A percentile compares a stretch with the other conserved stretches of the same genome.
phyloP scores from a whole-genome alignment of 352 stramenopile genomes.

The Globisporangium apiculatum region DNA sequence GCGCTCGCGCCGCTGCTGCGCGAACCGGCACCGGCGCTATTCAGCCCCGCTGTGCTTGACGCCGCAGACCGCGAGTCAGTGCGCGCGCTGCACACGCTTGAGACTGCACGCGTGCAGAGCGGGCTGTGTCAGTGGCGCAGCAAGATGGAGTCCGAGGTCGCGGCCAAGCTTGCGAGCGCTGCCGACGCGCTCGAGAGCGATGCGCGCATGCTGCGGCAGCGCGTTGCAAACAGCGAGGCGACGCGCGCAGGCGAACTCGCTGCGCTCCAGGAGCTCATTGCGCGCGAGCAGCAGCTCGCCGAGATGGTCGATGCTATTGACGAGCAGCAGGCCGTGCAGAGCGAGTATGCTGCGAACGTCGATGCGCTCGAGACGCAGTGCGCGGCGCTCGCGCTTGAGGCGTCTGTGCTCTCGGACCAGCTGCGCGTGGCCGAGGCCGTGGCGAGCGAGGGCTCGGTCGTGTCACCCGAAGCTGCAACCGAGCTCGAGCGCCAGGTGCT shows the following conservation, averaged over 20 bases:
- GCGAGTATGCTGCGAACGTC: constrained; percentile 54
- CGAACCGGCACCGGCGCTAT: constrained; percentile 35
- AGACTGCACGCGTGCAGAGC: constrained; percentile 43
- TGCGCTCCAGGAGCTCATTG: constrained; percentile 61
- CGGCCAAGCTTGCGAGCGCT: constrained; percentile 24
- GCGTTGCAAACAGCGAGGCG: constrained; percentile 24
- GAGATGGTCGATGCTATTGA: constrained; percentile 70
- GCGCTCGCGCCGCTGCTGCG: constrained; percentile 40
- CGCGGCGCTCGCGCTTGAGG: constrained; percentile 54
- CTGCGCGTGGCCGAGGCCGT: constrained; percentile 48
- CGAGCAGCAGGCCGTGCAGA: constrained; percentile 58
- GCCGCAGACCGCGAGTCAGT: constrained; percentile 29
- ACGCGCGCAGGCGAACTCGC: constrained; percentile 45
- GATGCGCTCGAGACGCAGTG: constrained; percentile 50
- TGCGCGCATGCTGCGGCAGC: constrained; percentile 30
- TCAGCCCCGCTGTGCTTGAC: constrained; percentile 28
- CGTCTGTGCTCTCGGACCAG: constrained; percentile 52
- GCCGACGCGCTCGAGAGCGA: constrained; percentile 36
- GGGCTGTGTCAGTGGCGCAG: constrained; percentile 53
- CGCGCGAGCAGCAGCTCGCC: constrained; percentile 61
- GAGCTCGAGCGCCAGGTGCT: constrained; percentile 48
- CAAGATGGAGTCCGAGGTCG: constrained; percentile 49
- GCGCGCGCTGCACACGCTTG: constrained; percentile 33
- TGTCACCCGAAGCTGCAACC: constrained; percentile 13
- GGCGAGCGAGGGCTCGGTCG: constrained; percentile 13